Evolutionary conservation across 257 asterid species (phyloP).

Genomic region (Ligustrum vulgare): DNA sequence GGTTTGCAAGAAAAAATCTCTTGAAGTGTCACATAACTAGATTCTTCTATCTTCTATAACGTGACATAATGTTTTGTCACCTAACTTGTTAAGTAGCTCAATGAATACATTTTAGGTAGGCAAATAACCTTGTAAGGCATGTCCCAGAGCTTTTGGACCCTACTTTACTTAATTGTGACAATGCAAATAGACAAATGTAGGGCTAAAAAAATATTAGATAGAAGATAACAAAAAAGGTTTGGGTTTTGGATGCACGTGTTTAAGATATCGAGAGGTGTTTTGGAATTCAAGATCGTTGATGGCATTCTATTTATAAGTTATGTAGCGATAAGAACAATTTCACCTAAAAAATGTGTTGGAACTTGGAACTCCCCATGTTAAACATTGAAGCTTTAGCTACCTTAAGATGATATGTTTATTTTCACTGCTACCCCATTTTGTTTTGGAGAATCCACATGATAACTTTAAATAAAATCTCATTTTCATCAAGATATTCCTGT

Average conservation of each 20-base stretch:
- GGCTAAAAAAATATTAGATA: background rate
- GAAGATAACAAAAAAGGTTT: background rate
- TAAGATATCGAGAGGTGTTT: background rate
- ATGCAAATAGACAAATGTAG: background rate
- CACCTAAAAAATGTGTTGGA: background rate
- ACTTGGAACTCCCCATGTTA: too few relatives aligned
- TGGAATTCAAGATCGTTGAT: background rate
- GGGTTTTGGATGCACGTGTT: background rate
- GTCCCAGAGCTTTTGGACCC: background rate
- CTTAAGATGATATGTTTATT: too few relatives aligned
- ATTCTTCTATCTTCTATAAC: too few relatives aligned
- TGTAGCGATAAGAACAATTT: background rate
- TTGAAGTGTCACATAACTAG: too few relatives aligned
- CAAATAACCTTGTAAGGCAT: background rate
- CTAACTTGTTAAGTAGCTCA: too few relatives aligned
- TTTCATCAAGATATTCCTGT: too few relatives aligned
- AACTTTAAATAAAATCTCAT: too few relatives aligned
- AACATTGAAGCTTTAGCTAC: too few relatives aligned
- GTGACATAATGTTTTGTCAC: too few relatives aligned
- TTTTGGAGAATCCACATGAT: too few relatives aligned
- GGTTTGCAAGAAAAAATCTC: too few relatives aligned
- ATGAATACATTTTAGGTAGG: background rate
- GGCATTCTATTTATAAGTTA: background rate
- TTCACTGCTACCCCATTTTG: too few relatives aligned
- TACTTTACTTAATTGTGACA: background rate